Percentiles rank a stretch among this genome's conserved stretches.
Conservation (phyloP, 2,329 filamentous ascomycete species). For the Ophiocordyceps camponoti-saundersi region DNA sequence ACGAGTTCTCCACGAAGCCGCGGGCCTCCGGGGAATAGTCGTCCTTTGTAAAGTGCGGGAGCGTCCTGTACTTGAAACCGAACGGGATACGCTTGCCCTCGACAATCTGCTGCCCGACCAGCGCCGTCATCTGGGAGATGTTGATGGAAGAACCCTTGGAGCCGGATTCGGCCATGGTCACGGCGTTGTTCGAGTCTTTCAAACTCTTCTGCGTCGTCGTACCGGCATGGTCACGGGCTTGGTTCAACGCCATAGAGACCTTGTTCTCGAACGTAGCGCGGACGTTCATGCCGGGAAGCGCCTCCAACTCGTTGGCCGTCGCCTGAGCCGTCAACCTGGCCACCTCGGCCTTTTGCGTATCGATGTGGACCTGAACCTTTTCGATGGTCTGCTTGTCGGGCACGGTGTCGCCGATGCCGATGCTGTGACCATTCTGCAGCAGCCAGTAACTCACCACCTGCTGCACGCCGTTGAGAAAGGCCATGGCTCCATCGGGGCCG, state of each 20-base stretch:
- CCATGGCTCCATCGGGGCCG: constrained; percentile 69
- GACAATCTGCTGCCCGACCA: constrained; percentile 95
- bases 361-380: constrained; percentile 69
- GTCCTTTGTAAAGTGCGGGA: constrained; percentile 98
- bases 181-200: constrained; percentile 91
- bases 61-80: constrained; percentile 92
- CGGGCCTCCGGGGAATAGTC: constrained; percentile 95
- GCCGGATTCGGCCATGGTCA: constrained; percentile 88
- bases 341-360: constrained; percentile 68
- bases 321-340: constrained; percentile 58
- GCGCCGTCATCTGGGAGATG: constrained; percentile 97
- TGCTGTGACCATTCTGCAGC: constrained; percentile 88
- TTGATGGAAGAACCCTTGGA: constrained; percentile 99
- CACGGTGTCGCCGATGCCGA: constrained; percentile 96
- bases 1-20: constrained; percentile 98
- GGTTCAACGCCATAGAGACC: constrained; percentile 86
- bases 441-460: constrained; percentile 96
- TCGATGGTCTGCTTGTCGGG: constrained; percentile 73
- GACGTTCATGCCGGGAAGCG: constrained; percentile 95
- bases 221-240: constrained; percentile 91
- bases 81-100: constrained; percentile 98
- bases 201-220: constrained; percentile 79
- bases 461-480: constrained; percentile 91
- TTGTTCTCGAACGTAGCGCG: constrained; percentile 97
- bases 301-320: constrained; percentile 73